Base-by-base conservation (phyloP, 768 basidiomycete species). In the Boletus pseudopeckii region DNA sequence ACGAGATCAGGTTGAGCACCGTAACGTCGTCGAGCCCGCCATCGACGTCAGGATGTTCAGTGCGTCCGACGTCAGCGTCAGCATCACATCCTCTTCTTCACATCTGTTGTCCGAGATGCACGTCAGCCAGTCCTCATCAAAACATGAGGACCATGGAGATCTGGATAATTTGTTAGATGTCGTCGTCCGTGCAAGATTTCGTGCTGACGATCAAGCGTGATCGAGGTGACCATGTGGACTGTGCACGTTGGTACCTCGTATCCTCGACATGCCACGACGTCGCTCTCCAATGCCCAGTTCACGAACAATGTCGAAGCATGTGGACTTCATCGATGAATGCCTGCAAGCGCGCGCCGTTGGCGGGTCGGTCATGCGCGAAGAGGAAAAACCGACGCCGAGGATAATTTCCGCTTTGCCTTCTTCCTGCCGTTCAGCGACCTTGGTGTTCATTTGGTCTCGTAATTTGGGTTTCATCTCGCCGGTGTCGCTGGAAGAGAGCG, bases 401-500 rank as follows among this genome's bases (percentile, higher is more conserved):
- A 98, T 88, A 53, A 98, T 92, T 68, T 94, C 93, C 2, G 96
- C 96, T 72, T 98, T 98, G 55, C 96, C 95, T 74, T 98, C 96
- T 73, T 99, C 96, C 52, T 93, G 78, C 96, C 96, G 98, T 66
- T 98, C 96, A 2, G 86, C 88, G 5, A 99, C 94, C 70, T 98
- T 98, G 44, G 87, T 83, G 72, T 98, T 91, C 72, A 99, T 98
- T 72, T 99, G 96, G 64, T 88, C 90, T 48, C 96, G 84, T 54
- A 99, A 76, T 68, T 98, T 95, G 30, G 94, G 90, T 74, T 97
- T 97, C 71, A 99, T 98, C 75, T 99, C 96, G 17, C 97, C 97
- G 0, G 97, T 99, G 69, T 99, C 95, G 11, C 96, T 95, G 48
- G 90, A 84, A 67, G 90, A 90, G 80, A 0, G 97, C 96, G 33